Evolutionary conservation across 2,329 filamentous ascomycete genomes (phyloP).

Genomic region (Cadophora sp.): DNA sequence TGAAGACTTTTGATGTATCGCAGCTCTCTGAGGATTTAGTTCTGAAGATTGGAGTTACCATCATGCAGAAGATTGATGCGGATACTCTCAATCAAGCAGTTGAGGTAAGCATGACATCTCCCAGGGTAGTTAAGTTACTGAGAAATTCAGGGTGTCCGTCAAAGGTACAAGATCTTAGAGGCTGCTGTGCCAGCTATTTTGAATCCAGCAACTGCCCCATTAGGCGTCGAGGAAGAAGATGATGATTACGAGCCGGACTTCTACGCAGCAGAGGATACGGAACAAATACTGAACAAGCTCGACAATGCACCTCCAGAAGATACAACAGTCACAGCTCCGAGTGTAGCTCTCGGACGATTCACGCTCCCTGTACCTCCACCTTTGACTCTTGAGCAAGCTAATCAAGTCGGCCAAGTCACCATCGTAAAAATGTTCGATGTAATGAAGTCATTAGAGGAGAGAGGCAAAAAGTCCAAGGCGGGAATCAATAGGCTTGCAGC

Average conservation of each 20-base stretch:
- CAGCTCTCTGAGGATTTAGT: constrained; percentile 78
- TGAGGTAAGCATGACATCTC: constrained; percentile 58
- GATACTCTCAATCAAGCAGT: constrained; percentile 75
- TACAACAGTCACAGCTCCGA: constrained; percentile 52
- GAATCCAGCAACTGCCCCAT: constrained; percentile 64
- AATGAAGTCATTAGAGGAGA: constrained; percentile 75
- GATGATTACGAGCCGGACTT: constrained; percentile 95
- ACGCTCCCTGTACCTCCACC: constrained; percentile 78
- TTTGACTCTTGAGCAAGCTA: constrained; percentile 73
- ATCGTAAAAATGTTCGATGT: constrained; percentile 80
- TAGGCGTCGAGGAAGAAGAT: constrained; percentile 78
- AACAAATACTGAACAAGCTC: constrained; percentile 79
- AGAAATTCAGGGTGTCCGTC: constrained; percentile 55
- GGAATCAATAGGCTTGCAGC: constrained; percentile 87
- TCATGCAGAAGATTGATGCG: constrained; percentile 75
- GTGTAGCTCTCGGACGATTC: constrained; percentile 72
- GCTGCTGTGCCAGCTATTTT: constrained; percentile 44
- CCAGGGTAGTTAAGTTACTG: not conserved
- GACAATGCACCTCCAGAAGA: constrained; percentile 71
- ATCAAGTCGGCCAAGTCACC: constrained; percentile 76
- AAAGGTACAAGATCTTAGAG: constrained; percentile 49
- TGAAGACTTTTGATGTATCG: constrained; percentile 84
- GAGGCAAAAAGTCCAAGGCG: constrained; percentile 66
- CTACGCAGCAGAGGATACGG: constrained; percentile 72
- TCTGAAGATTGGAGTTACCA: constrained; percentile 80